phyloP scores from a whole-genome alignment of 225 moss, liverwort and hornwort genomes.

The Takakia lepidozioides region DNA sequence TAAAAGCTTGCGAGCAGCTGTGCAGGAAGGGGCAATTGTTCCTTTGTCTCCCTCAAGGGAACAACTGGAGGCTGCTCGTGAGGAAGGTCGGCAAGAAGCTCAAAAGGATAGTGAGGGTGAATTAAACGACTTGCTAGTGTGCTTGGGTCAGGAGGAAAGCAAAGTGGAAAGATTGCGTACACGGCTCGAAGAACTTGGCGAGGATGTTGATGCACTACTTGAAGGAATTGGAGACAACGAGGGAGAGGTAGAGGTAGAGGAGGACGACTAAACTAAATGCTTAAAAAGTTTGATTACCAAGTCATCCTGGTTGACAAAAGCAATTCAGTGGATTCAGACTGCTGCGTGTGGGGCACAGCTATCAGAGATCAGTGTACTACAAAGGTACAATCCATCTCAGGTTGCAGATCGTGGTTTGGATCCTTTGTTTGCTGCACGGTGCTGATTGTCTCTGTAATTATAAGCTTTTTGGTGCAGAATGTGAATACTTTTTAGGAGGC shows the following conservation, averaged over 20 bases:
- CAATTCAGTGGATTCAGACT: too few species aligned
- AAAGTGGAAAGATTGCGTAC: slow-evolving; percentile 72
- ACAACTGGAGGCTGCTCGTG: slow-evolving; percentile 47
- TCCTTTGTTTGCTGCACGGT: too few species aligned
- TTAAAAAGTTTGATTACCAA: too few species aligned
- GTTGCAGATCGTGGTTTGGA: too few species aligned
- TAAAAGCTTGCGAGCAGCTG: slow-evolving; percentile 32
- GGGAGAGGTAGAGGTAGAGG: slow-evolving; percentile 57
- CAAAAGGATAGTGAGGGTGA: slow-evolving; percentile 69
- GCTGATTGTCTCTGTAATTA: too few species aligned
- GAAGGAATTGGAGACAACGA: slow-evolving; percentile 71
- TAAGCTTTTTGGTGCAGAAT: too few species aligned
- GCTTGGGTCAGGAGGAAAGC: slow-evolving; percentile 84
- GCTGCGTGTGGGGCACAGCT: too few species aligned
- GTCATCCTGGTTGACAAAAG: too few species aligned
- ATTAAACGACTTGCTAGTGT: slow-evolving; percentile 82
- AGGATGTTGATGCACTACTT: slow-evolving; percentile 59
- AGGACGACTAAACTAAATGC: slow-evolving; percentile 34
- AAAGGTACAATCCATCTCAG: too few species aligned
- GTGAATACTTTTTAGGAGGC: too few species aligned
- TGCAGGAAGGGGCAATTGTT: slow-evolving; percentile 37
- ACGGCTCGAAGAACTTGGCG: slow-evolving; percentile 71
- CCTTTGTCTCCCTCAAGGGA: slow-evolving; percentile 29
- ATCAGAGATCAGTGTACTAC: too few species aligned
- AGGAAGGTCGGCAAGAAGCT: slow-evolving; percentile 38